phyloP scores from a whole-genome alignment of 768 basidiomycete genomes.

The Mycena indigotica region DNA sequence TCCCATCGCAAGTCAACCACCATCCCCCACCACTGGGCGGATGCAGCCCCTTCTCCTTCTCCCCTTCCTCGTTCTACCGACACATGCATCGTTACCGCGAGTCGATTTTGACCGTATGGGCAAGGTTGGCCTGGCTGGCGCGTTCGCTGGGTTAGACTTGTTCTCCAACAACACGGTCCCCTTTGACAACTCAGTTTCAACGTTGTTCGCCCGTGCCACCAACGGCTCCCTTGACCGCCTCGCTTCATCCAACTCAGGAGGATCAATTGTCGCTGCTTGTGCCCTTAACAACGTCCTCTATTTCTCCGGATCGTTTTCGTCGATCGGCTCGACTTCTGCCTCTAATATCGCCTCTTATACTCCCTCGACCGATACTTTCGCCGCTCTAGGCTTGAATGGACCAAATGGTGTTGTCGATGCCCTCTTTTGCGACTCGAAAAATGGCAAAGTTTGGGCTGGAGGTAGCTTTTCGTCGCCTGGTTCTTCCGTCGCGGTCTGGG shows the following conservation, averaged over 20 bases:
- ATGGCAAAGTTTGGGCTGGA: slow-evolving; percentile 74
- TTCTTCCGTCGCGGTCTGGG: slow-evolving; percentile 72
- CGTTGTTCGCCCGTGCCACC: slow-evolving; percentile 64
- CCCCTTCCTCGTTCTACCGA: slow-evolving; percentile 33
- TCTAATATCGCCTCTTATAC: slow-evolving; percentile 80
- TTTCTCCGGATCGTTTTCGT: slow-evolving; percentile 82
- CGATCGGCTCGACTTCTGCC: slow-evolving; percentile 60
- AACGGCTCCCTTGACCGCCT: slow-evolving; percentile 70
- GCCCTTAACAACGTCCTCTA: slow-evolving; percentile 69
- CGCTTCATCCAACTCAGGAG: slow-evolving; percentile 80
- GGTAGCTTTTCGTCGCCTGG: slow-evolving; percentile 73
- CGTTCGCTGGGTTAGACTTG: slow-evolving; percentile 85
- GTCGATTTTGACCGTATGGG: slow-evolving; percentile 87
- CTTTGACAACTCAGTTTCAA: slow-evolving; percentile 72
- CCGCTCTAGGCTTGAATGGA: slow-evolving; percentile 64
- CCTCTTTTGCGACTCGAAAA: slow-evolving; percentile 73
- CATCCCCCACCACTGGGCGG: background rate
- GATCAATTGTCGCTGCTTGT: slow-evolving; percentile 75
- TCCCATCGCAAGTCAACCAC: background rate
- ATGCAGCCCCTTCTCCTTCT: slow-evolving; percentile 26
- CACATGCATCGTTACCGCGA: slow-evolving; percentile 48
- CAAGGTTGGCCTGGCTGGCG: slow-evolving; percentile 82
- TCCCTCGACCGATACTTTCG: slow-evolving; percentile 56
- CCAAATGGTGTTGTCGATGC: slow-evolving; percentile 76
- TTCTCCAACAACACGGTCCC: slow-evolving; percentile 60